These are phyloP conservation scores for Sporobolomyces roseus DNA, from an alignment of 768 basidiomycete genomes.

Conservation along the genomic window DNA sequence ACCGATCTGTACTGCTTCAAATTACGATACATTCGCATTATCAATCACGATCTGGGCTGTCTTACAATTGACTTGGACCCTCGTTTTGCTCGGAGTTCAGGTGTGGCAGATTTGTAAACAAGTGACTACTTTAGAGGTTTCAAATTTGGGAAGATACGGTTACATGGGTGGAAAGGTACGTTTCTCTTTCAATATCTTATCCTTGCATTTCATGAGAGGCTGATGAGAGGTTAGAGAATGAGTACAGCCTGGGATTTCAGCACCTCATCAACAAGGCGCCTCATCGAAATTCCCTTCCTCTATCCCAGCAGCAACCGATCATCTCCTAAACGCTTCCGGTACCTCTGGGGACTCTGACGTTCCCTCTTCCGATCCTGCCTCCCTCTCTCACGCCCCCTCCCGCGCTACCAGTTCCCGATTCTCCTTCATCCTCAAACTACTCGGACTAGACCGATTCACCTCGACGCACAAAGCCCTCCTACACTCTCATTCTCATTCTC, in stretches of 20 bases:
- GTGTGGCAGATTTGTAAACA: slow-evolving; percentile 88
- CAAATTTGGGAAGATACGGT: slow-evolving; percentile 89
- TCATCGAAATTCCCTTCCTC: slow-evolving; percentile 28
- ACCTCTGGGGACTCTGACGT: neutral
- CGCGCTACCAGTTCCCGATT: slow-evolving; percentile 35
- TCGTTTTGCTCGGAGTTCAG: slow-evolving; percentile 77
- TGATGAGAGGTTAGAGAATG: neutral
- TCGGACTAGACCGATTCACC: slow-evolving; percentile 92
- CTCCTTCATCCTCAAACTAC: slow-evolving; percentile 78
- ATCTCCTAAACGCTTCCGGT: slow-evolving; percentile 35
- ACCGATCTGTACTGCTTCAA: slow-evolving; percentile 65
- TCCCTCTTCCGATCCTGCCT: slow-evolving; percentile 46
- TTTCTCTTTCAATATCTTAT: neutral
- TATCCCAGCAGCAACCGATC: neutral
- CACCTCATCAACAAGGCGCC: slow-evolving; percentile 25
- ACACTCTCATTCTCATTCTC: neutral
- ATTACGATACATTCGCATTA: slow-evolving; percentile 77
- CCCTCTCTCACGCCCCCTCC: slow-evolving; percentile 10
- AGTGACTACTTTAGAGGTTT: slow-evolving; percentile 93
- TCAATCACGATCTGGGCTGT: slow-evolving; percentile 78
- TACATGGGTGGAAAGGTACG: slow-evolving; percentile 81
- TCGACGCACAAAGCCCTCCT: neutral
- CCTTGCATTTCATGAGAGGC: neutral
- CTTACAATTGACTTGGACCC: slow-evolving; percentile 92
- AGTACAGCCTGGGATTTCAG: slow-evolving; percentile 37